Evolutionary conservation across 345 rosid species (phyloP).

Genomic region (Balakata baccata): DNA sequence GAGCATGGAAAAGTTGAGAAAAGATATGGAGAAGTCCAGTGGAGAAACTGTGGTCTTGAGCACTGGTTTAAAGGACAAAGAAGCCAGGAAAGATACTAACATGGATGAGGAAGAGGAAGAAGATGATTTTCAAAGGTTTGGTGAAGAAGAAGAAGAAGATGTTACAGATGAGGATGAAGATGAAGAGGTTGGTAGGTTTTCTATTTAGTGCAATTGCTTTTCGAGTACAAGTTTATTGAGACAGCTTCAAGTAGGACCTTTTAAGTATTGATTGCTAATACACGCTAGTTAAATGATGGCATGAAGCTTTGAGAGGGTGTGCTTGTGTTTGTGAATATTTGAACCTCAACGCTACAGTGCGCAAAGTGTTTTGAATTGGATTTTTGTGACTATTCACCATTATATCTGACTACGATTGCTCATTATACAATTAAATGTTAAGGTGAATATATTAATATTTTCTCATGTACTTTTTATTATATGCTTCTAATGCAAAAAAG

Average conservation of each 20-base stretch:
- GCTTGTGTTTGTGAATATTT: neutral
- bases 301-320: neutral
- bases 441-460: too few species aligned
- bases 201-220: conserved; percentile 17
- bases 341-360: neutral
- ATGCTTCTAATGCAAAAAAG: too few species aligned
- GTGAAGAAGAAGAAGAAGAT: conserved; percentile 35
- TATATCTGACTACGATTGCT: neutral
- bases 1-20: conserved; percentile 62
- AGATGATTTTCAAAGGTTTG: conserved; percentile 29
- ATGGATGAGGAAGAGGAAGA: conserved; percentile 39
- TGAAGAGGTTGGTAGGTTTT: conserved; percentile 50
- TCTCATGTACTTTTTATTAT: too few species aligned
- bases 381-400: neutral
- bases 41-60: conserved; percentile 68
- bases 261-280: too few species aligned
- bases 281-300: too few species aligned
- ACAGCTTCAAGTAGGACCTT: too few species aligned
- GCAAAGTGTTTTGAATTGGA: neutral
- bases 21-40: conserved; percentile 64
- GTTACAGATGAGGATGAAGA: conserved; percentile 58
- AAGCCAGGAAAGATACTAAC: conserved; percentile 25
- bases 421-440: neutral
- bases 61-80: conserved; percentile 56
- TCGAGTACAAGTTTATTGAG: neutral